phyloP scores from a whole-genome alignment of 1,284 basidiomycete genomes.

The Ganoderma lingzhi region DNA sequence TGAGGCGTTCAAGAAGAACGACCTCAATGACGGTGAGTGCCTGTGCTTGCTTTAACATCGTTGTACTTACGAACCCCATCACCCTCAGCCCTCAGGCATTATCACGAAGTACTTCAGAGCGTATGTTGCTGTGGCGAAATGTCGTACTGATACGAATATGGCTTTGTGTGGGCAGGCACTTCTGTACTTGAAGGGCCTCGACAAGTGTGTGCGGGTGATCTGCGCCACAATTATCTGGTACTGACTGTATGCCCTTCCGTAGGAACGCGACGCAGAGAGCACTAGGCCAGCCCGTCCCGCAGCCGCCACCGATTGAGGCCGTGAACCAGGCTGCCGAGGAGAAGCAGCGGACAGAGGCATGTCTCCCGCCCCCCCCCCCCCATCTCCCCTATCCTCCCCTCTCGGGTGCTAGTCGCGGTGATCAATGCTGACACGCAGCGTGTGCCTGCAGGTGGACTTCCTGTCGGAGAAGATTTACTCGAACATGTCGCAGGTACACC shows the following conservation, averaged over 20 bases:
- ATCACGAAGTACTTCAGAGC: constrained; percentile 63
- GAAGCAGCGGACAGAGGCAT: constrained; percentile 48
- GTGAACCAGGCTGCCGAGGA: constrained; percentile 35
- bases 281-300: constrained; percentile 26
- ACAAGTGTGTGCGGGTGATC: constrained; percentile 60
- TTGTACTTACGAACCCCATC: neutral
- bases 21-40: constrained; percentile 64
- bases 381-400: neutral
- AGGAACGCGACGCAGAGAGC: constrained; percentile 38
- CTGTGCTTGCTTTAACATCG: neutral
- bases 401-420: neutral
- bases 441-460: constrained; percentile 64
- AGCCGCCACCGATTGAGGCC: constrained; percentile 31
- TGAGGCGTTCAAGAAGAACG: constrained; percentile 74
- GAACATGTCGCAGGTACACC: constrained; percentile 82
- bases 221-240: neutral
- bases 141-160: constrained; percentile 13
- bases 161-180: constrained; percentile 50
- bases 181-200: constrained; percentile 73
- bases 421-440: neutral
- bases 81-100: constrained; percentile 61
- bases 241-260: neutral
- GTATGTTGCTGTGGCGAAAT: neutral
- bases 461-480: constrained; percentile 82
- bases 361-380: constrained; percentile 1